Evolutionary conservation across 2,329 filamentous ascomycete genomes (phyloP).

Genomic region (Neofusicoccum parvum): DNA sequence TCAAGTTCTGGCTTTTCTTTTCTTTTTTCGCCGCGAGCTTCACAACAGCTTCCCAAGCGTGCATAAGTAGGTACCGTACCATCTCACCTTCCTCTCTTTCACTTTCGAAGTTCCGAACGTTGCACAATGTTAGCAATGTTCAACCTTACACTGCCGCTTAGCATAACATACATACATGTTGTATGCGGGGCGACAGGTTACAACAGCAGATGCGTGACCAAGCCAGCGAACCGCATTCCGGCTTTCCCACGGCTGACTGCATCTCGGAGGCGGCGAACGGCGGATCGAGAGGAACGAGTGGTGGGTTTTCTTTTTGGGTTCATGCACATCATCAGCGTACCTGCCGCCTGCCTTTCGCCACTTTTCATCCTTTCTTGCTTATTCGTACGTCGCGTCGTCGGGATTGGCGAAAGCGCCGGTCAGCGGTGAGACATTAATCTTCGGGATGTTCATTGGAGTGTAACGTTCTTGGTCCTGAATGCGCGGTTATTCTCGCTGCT

Average conservation of each 20-base stretch:
- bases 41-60: background rate
- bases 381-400: too few species aligned
- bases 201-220: background rate
- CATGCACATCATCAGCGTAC: background rate
- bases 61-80: slow-evolving; percentile 15
- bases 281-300: background rate
- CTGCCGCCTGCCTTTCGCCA: too few species aligned
- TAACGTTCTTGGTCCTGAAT: too few species aligned
- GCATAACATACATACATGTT: background rate
- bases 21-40: background rate
- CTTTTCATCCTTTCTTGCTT: too few species aligned
- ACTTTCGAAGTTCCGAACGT: slow-evolving; percentile 1
- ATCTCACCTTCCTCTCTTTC: background rate
- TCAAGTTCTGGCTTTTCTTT: background rate
- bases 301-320: background rate
- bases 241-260: background rate
- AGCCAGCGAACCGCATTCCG: background rate
- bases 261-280: background rate
- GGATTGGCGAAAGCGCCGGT: too few species aligned
- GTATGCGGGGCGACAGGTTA: background rate
- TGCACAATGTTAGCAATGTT: background rate
- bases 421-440: too few species aligned
- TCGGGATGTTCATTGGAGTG: too few species aligned
- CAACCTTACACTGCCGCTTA: slow-evolving; percentile 6
- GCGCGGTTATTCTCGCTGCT: too few species aligned